These are phyloP conservation scores for Phytophthora fragariaefolia DNA, from an alignment of 352 stramenopile genomes.

Conservation along the genomic window DNA sequence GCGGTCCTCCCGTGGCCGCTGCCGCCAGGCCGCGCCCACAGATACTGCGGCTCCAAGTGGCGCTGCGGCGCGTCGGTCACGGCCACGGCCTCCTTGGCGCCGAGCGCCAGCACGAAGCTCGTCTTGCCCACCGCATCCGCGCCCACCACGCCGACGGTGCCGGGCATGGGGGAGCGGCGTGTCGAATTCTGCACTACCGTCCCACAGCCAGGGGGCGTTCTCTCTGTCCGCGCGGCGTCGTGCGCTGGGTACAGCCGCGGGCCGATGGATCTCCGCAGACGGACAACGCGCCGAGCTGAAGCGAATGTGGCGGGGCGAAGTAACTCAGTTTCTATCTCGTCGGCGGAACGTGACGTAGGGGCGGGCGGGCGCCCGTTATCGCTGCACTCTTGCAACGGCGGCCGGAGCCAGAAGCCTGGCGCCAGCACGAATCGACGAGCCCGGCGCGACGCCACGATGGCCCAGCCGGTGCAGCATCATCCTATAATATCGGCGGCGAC, in stretches of 20 bases:
- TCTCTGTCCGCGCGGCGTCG: conserved; percentile 10
- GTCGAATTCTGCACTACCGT: neutral
- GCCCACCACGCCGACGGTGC: conserved; percentile 51
- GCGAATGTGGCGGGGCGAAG: conserved; percentile 4
- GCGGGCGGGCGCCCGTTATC: neutral
- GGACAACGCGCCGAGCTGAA: conserved; percentile 7
- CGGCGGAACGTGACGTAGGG: neutral
- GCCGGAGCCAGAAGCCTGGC: neutral
- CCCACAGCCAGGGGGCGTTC: too few species aligned
- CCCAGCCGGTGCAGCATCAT: neutral
- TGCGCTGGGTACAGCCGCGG: conserved; percentile 25
- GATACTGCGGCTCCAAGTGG: conserved; percentile 10
- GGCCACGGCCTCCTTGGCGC: conserved; percentile 24
- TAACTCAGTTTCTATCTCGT: conserved; percentile 1
- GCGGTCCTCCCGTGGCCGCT: conserved; percentile 19
- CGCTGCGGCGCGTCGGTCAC: conserved; percentile 7
- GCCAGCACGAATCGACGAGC: conserved; percentile 1
- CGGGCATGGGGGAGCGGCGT: conserved; percentile 21
- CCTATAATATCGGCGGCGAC: neutral
- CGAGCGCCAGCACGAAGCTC: conserved; percentile 59
- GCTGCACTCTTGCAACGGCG: neutral
- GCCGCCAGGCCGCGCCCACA: conserved; percentile 26
- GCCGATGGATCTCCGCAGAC: conserved; percentile 21
- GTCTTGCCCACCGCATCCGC: conserved; percentile 51
- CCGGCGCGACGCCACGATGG: neutral